Evolutionary conservation across 805 yeast species (phyloP).

Genomic region (Tetrapisispora namnaoensis): DNA sequence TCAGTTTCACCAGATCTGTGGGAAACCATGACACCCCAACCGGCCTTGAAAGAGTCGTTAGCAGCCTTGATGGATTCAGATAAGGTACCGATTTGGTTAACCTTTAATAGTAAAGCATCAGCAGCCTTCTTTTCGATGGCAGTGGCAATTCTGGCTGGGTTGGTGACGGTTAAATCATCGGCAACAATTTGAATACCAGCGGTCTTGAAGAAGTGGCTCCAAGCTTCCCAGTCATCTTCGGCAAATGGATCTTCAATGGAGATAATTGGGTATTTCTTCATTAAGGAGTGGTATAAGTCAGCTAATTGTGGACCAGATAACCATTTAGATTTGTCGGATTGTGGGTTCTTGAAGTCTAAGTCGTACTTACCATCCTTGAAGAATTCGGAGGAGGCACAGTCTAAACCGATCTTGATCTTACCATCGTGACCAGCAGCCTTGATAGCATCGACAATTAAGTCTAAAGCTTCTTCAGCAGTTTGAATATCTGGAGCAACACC

Average conservation of each 20-base stretch:
- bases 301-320: slow-evolving; percentile 82
- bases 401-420: slow-evolving; percentile 83
- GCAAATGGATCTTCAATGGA: slow-evolving; percentile 98
- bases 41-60: slow-evolving; percentile 85
- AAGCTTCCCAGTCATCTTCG: slow-evolving; percentile 99
- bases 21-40: slow-evolving; percentile 99
- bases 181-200: slow-evolving; percentile 85
- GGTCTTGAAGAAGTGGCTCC: slow-evolving; percentile 77
- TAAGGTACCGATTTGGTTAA: slow-evolving; percentile 96
- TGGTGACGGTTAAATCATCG: slow-evolving; percentile 98
- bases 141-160: slow-evolving; percentile 86
- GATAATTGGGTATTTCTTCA: slow-evolving; percentile 91
- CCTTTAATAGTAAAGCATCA: slow-evolving; percentile 90
- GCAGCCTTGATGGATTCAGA: slow-evolving; percentile 97
- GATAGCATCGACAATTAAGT: slow-evolving; percentile 84
- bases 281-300: slow-evolving; percentile 66
- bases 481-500: slow-evolving; percentile 99
- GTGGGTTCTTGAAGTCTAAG: slow-evolving; percentile 96
- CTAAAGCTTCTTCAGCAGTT: slow-evolving; percentile 94
- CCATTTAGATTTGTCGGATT: slow-evolving; percentile 86
- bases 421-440: slow-evolving; percentile 94
- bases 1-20: slow-evolving; percentile 99
- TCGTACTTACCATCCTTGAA: slow-evolving; percentile 95
- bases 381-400: slow-evolving; percentile 96
- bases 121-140: slow-evolving; percentile 97